Evolutionary conservation across 257 asterid species (phyloP).

Genomic region (Gentiana straminea): DNA sequence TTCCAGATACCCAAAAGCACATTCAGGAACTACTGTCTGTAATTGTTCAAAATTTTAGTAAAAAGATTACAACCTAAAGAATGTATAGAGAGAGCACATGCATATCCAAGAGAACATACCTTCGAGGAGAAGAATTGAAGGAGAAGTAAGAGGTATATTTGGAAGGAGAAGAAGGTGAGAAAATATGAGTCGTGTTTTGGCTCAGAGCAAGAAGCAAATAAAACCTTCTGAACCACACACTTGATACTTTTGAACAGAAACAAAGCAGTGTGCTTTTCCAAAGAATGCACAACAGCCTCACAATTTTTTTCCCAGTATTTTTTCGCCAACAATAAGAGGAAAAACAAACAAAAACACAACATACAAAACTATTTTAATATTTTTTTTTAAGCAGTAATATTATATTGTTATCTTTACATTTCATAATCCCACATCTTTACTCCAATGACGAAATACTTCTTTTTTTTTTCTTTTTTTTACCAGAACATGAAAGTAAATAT

Average conservation of each 20-base stretch:
- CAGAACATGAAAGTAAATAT: too few relatives aligned
- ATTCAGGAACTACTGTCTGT: not conserved
- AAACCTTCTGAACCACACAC: slow-evolving; percentile 32
- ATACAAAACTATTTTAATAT: too few relatives aligned
- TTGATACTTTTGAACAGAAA: slow-evolving; percentile 16
- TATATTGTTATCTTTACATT: too few relatives aligned
- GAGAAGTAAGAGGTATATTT: slow-evolving; percentile 17
- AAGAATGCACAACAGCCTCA: slow-evolving; percentile 49
- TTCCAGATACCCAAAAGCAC: not conserved
- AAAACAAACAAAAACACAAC: slow-evolving; percentile 1
- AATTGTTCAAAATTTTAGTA: not conserved
- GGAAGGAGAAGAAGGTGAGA: slow-evolving; percentile 13
- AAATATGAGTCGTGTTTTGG: slow-evolving; percentile 8
- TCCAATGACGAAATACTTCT: too few relatives aligned
- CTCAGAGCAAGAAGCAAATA: slow-evolving; percentile 10
- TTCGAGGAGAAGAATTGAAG: slow-evolving; percentile 4
- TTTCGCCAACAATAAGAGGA: slow-evolving; percentile 3
- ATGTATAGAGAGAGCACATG: not conserved
- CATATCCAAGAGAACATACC: slow-evolving; percentile 3
- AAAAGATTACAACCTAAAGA: not conserved
- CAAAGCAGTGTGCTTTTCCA: slow-evolving; percentile 23
- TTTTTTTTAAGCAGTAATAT: too few relatives aligned
- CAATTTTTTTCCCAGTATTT: slow-evolving; percentile 22
- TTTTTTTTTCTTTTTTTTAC: too few relatives aligned
- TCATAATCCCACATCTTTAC: too few relatives aligned